Percentiles rank a stretch among this genome's conserved stretches.
phyloP scores from a whole-genome alignment of 2,329 filamentous ascomycete genomes.

The Didymella arachidicola region DNA sequence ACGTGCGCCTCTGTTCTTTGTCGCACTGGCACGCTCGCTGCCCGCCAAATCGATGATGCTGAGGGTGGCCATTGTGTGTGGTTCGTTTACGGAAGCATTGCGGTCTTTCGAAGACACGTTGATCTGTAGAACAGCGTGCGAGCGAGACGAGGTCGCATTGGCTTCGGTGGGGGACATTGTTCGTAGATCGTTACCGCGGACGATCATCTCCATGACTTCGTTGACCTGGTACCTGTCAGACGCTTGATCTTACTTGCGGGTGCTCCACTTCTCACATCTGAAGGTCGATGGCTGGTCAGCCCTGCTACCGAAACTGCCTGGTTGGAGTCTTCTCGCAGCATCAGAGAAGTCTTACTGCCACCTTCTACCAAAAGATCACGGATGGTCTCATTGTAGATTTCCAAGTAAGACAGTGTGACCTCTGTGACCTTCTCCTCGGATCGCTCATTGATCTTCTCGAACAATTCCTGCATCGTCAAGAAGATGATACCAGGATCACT shows the following conservation, averaged over 20 bases:
- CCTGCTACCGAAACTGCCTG: conserved; percentile 91
- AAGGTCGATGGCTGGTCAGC: conserved; percentile 87
- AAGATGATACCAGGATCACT: conserved; percentile 98
- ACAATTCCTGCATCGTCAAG: conserved; percentile 97
- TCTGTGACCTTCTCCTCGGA: conserved; percentile 88
- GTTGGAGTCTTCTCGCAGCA: conserved; percentile 93
- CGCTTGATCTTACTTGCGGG: background rate
- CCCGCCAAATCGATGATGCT: conserved; percentile 98
- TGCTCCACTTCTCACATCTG: conserved; percentile 67
- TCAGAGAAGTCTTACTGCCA: conserved; percentile 81
- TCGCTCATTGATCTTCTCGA: conserved; percentile 91
- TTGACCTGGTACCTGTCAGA: conserved; percentile 57
- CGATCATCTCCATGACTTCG: conserved; percentile 99
- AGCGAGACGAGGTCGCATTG: conserved; percentile 96
- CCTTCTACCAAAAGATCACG: conserved; percentile 90
- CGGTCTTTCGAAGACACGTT: conserved; percentile 94
- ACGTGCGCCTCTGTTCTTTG: conserved; percentile 92
- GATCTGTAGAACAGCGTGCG: conserved; percentile 96
- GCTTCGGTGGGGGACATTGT: conserved; percentile 97
- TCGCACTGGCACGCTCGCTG: conserved; percentile 93
- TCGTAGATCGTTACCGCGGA: conserved; percentile 89
- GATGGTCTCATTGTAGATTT: conserved; percentile 99
- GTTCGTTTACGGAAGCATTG: conserved; percentile 90
- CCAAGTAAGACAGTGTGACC: conserved; percentile 90
- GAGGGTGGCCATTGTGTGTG: conserved; percentile 96